These are phyloP conservation scores for Orobanche coerulescens DNA, from an alignment of 257 asterid species.

Conservation along the genomic window DNA sequence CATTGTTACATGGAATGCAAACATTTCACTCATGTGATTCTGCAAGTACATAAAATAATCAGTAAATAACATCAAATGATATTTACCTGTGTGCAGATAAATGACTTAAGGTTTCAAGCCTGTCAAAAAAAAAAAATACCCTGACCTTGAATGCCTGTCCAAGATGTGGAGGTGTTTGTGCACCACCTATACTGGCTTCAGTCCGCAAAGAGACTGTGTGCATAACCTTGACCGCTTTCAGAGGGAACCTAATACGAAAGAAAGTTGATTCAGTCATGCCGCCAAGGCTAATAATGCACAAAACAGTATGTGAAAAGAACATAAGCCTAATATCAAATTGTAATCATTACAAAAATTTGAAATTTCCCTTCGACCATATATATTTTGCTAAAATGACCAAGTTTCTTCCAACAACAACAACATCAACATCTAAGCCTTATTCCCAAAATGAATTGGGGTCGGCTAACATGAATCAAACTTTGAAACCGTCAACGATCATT, in stretches of 20 bases:
- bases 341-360: neutral
- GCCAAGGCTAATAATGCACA: slow-evolving; percentile 1
- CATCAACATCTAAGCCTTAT: no score
- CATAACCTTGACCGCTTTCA: slow-evolving; percentile 96
- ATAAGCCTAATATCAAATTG: neutral
- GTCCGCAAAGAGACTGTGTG: slow-evolving; percentile 88
- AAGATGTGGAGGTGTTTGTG: slow-evolving; percentile 65
- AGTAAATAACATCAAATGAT: slow-evolving; percentile 3
- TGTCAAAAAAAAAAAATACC: slow-evolving; percentile 8
- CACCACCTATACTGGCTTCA: slow-evolving; percentile 73
- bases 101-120: neutral
- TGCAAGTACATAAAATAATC: slow-evolving; percentile 32
- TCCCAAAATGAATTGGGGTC: no score
- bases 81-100: neutral
- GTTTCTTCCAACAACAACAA: no score
- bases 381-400: no score
- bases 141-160: slow-evolving; percentile 89
- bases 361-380: neutral
- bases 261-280: slow-evolving; percentile 4
- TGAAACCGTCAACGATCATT: no score
- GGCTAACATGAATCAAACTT: no score
- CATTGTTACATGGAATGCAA: slow-evolving; percentile 96
- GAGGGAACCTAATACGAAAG: slow-evolving; percentile 51
- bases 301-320: slow-evolving; percentile 1
- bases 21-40: slow-evolving; percentile 99